phyloP scores from a whole-genome alignment of 495 filamentous ascomycete species.

The Poronia punctata region DNA sequence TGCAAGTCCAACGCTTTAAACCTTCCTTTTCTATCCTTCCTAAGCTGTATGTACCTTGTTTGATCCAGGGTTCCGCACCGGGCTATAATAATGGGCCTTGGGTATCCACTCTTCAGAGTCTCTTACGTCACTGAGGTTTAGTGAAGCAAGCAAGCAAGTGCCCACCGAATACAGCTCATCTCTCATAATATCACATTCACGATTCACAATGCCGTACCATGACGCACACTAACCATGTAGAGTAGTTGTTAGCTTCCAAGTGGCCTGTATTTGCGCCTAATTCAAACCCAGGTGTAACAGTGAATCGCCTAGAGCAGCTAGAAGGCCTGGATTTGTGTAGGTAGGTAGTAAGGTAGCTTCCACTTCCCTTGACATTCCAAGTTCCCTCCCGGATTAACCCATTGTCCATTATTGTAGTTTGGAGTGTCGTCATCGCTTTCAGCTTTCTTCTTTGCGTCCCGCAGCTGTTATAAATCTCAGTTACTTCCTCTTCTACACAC shows the following conservation, averaged over 20 bases:
- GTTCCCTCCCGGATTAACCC: constrained; percentile 8
- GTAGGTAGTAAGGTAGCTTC: not conserved
- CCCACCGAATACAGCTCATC: constrained; percentile 14
- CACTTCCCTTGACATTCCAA: too few species aligned
- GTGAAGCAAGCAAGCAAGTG: too few species aligned
- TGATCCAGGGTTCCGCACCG: too few species aligned
- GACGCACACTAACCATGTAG: too few species aligned
- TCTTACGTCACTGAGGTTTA: constrained; percentile 14
- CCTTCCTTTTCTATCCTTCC: too few species aligned
- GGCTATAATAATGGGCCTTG: too few species aligned
- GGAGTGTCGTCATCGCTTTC: constrained; percentile 9
- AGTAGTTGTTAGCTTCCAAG: too few species aligned
- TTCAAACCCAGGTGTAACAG: too few species aligned
- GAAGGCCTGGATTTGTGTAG: not conserved
- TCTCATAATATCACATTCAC: constrained; percentile 16
- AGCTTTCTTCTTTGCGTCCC: not conserved
- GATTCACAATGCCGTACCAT: too few species aligned
- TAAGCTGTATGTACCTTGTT: too few species aligned
- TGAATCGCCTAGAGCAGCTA: not conserved
- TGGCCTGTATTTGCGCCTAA: too few species aligned
- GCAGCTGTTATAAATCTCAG: constrained; percentile 9
- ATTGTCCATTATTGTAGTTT: constrained; percentile 5
- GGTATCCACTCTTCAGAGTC: constrained; percentile 1
- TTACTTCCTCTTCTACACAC: not conserved
- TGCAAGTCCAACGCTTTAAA: too few species aligned